Evolutionary conservation across 345 rosid genomes (phyloP).

Genomic region (Linum tenue): DNA sequence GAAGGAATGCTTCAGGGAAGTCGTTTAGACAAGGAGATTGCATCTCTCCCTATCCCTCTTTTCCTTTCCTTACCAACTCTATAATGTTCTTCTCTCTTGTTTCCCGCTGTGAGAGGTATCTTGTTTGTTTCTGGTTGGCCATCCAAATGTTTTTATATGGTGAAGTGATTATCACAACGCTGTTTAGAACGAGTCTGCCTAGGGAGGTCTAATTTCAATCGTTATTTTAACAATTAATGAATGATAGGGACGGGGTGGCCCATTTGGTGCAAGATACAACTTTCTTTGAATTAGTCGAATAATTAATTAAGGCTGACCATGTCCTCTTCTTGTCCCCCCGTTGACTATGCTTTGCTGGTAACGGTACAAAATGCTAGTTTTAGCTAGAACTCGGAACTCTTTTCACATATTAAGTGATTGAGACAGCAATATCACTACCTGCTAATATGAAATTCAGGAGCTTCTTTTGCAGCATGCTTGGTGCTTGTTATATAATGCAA

Average conservation of each 20-base stretch:
- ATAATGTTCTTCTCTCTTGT: conserved; percentile 4
- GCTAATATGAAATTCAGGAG: not conserved
- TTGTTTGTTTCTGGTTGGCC: conserved; percentile 1
- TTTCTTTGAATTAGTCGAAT: conserved; percentile 25
- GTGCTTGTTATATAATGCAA: too few relatives aligned
- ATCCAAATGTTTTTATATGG: not conserved
- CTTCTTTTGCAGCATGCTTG: not conserved
- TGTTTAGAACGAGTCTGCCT: not conserved
- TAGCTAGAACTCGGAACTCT: not conserved
- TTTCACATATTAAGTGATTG: not conserved
- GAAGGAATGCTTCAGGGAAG: conserved; percentile 36
- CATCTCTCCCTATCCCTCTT: conserved; percentile 20
- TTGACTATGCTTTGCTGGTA: not conserved
- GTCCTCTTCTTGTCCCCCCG: conserved; percentile 2
- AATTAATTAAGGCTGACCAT: conserved; percentile 9
- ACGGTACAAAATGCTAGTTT: not conserved
- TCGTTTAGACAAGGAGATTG: conserved; percentile 35
- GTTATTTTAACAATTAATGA: too few relatives aligned
- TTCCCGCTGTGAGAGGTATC: conserved; percentile 3
- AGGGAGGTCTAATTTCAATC: too few relatives aligned
- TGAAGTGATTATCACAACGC: too few relatives aligned
- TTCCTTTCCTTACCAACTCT: not conserved
- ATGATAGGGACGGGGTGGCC: conserved; percentile 4
- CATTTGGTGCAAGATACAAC: not conserved
- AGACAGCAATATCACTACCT: not conserved